Conservation (phyloP, 192 early-diverging fungal genomes). For the Chytriomyces hyalinus region DNA sequence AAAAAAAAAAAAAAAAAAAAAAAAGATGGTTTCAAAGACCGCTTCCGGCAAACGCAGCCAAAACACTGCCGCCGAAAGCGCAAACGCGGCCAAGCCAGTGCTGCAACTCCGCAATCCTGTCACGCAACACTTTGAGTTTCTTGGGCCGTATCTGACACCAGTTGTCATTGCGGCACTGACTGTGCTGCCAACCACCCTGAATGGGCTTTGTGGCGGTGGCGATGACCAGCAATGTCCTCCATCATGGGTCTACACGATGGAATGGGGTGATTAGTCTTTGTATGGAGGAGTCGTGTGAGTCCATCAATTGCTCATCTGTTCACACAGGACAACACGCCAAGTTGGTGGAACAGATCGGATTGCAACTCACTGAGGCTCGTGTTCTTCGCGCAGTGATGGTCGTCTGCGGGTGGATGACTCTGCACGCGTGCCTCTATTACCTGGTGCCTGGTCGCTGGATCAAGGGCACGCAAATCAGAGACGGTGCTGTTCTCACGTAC, state of each 20-base stretch:
- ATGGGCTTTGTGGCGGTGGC: conserved; percentile 26
- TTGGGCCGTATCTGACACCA: conserved; percentile 50
- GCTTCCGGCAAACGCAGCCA: background rate
- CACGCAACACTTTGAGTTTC: conserved; percentile 82
- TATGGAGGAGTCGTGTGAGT: too few species aligned
- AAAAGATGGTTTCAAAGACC: background rate
- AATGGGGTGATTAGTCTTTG: too few species aligned
- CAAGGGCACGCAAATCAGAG: conserved; percentile 70
- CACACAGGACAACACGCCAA: too few species aligned
- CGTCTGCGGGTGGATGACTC: background rate
- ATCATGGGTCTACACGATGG: too few species aligned
- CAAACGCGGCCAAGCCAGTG: background rate
- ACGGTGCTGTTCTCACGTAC: conserved; percentile 78
- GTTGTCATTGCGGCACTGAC: conserved; percentile 37
- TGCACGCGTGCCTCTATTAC: background rate
- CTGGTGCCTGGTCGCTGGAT: background rate
- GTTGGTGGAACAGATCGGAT: too few species aligned
- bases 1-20: background rate
- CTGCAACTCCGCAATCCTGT: conserved; percentile 4
- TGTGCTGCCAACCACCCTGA: conserved; percentile 12
- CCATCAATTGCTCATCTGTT: too few species aligned
- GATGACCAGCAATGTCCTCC: conserved; percentile 37
- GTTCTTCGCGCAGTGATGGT: background rate
- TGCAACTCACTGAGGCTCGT: too few species aligned
- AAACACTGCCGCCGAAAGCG: too few species aligned